Conservation (phyloP, 2,329 filamentous ascomycete genomes). For the Botryotinia convoluta region DNA sequence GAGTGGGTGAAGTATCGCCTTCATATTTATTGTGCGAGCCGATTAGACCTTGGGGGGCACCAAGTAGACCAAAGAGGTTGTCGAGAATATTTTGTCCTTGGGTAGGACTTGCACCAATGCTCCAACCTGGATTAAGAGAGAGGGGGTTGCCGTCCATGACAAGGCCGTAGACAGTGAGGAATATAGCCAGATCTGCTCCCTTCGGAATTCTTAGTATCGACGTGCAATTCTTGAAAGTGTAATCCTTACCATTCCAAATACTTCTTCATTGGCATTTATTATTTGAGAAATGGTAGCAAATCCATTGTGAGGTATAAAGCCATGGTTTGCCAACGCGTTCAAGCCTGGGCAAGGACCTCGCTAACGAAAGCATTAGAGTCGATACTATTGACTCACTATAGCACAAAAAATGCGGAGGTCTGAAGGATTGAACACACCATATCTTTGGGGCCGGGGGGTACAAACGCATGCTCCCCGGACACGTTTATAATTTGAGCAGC, state of each 20-base stretch:
- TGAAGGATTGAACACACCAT: neutral
- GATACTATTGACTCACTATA: neutral
- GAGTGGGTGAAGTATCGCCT: slow-evolving; percentile 50
- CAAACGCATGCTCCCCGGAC: slow-evolving; percentile 11
- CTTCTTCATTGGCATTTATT: slow-evolving; percentile 28
- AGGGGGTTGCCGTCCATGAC: slow-evolving; percentile 7
- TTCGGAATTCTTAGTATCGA: slow-evolving; percentile 19
- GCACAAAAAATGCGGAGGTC: neutral
- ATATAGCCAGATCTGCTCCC: neutral
- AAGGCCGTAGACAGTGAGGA: slow-evolving; percentile 1
- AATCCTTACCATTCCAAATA: slow-evolving; percentile 43
- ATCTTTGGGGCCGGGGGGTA: slow-evolving; percentile 4
- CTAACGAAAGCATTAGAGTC: neutral
- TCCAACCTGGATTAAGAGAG: slow-evolving; percentile 6
- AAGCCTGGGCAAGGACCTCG: slow-evolving; percentile 40
- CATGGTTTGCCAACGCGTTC: slow-evolving; percentile 45
- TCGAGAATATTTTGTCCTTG: slow-evolving; percentile 27
- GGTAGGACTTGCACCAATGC: neutral
- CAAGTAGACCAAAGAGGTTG: slow-evolving; percentile 26
- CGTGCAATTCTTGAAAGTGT: slow-evolving; percentile 21
- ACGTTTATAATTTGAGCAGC: slow-evolving; percentile 21
- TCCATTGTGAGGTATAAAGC: slow-evolving; percentile 41
- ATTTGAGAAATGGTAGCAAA: slow-evolving; percentile 24
- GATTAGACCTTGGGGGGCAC: slow-evolving; percentile 45
- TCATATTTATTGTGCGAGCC: slow-evolving; percentile 53